Conservation (phyloP, 176 grass and related monocot species). For the Triticum timopheevii region DNA sequence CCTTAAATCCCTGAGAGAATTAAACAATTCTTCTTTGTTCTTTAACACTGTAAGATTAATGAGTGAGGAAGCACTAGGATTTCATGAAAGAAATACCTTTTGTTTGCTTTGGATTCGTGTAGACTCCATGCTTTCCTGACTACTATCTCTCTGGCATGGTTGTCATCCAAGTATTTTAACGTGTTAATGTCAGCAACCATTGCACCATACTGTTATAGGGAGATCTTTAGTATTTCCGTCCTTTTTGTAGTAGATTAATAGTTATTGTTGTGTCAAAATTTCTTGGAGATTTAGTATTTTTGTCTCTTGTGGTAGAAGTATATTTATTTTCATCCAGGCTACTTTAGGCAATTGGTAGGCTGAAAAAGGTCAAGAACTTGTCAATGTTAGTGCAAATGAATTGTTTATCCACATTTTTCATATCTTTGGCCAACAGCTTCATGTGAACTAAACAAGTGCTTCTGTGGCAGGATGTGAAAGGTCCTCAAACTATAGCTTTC, state of each 20-base stretch:
- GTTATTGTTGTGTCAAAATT: conserved; percentile 5
- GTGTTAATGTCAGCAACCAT: neutral
- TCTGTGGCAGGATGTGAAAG: conserved; percentile 87
- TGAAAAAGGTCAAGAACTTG: neutral
- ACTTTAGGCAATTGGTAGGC: neutral
- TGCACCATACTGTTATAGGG: neutral
- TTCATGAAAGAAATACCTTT: conserved; percentile 10
- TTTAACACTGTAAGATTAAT: neutral
- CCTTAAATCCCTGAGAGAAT: neutral
- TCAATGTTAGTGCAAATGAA: neutral
- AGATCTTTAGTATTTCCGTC: neutral
- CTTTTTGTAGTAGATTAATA: neutral
- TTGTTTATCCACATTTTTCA: neutral
- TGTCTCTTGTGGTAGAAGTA: neutral
- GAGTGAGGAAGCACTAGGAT: neutral
- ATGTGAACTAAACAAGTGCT: conserved; percentile 21
- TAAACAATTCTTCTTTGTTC: neutral
- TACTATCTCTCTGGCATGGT: neutral
- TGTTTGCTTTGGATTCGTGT: neutral
- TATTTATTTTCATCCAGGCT: neutral
- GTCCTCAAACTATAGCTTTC: conserved; percentile 94
- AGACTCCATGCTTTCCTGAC: neutral
- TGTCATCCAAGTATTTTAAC: neutral
- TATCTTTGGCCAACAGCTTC: neutral
- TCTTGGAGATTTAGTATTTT: neutral